A percentile compares a stretch with the other conserved stretches of the same genome.
These are phyloP conservation scores for Phytophthora capsici DNA, from an alignment of 352 stramenopile genomes.

Conservation along the genomic window DNA sequence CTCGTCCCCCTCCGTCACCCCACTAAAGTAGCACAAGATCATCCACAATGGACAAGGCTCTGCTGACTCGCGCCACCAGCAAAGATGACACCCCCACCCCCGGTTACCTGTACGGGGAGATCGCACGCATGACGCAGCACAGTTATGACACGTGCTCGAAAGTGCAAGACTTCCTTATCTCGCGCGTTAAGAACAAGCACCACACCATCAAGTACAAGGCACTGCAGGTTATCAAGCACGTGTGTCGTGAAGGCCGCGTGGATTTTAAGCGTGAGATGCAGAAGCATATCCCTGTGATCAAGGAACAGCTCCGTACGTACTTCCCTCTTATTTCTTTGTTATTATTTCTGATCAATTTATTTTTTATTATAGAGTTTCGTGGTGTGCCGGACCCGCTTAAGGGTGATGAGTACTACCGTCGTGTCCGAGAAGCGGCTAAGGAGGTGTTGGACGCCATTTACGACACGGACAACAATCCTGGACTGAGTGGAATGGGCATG, in stretches of 20 bases:
- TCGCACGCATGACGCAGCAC: constrained; percentile 93
- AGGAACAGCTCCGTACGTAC: constrained; percentile 89
- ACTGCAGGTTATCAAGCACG: constrained; percentile 94
- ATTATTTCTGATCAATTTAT: constrained; percentile 12
- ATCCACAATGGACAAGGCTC: constrained; percentile 89
- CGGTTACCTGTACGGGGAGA: constrained; percentile 97
- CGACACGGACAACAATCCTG: constrained; percentile 79
- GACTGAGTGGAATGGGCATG: constrained; percentile 77
- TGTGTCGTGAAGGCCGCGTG: constrained; percentile 87
- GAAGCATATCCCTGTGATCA: constrained; percentile 91
- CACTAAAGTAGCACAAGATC: not conserved
- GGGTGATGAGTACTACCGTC: constrained; percentile 94
- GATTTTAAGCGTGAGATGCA: constrained; percentile 94
- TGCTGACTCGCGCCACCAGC: constrained; percentile 94
- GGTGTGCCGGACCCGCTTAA: constrained; percentile 93
- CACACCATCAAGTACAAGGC: constrained; percentile 96
- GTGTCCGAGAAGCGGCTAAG: constrained; percentile 93
- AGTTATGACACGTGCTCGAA: constrained; percentile 91
- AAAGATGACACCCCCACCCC: constrained; percentile 94
- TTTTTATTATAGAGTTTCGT: constrained; percentile 77
- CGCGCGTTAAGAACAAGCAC: constrained; percentile 95
- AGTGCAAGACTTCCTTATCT: constrained; percentile 91
- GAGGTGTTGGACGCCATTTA: constrained; percentile 96
- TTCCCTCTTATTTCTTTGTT: constrained; percentile 6
- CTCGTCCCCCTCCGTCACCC: not conserved